Conservation (phyloP, 768 basidiomycete species). For the Hericium rajendrae region DNA sequence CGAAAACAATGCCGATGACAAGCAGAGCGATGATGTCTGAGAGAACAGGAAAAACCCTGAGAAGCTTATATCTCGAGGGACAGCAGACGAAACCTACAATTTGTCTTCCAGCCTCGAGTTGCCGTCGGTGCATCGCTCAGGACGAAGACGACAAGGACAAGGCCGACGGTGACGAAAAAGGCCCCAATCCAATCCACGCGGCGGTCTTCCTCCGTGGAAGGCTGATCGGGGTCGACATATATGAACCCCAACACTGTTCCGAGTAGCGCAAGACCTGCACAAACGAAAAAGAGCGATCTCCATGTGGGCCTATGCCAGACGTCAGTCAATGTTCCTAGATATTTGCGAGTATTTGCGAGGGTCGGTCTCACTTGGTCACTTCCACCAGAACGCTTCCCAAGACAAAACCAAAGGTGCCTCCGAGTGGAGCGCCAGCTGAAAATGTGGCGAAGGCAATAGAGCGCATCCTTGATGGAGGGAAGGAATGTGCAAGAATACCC, state of each 20-base stretch:
- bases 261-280: slow-evolving; percentile 44
- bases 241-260: slow-evolving; percentile 43
- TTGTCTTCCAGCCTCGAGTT: slow-evolving; percentile 52
- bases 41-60: not conserved
- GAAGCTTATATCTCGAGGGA: slow-evolving; percentile 13
- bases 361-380: not conserved
- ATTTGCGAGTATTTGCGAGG: not conserved
- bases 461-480: slow-evolving; percentile 58
- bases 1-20: slow-evolving; percentile 46
- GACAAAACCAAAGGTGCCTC: slow-evolving; percentile 59
- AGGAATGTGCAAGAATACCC: slow-evolving; percentile 75
- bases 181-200: slow-evolving; percentile 77
- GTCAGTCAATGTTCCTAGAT: not conserved
- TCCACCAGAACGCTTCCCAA: slow-evolving; percentile 62
- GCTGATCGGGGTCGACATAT: slow-evolving; percentile 51
- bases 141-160: slow-evolving; percentile 65
- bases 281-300: slow-evolving; percentile 57
- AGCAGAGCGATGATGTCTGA: slow-evolving; percentile 66
- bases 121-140: slow-evolving; percentile 60
- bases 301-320: slow-evolving; percentile 33
- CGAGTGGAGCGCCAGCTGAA: slow-evolving; percentile 76
- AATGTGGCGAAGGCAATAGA: slow-evolving; percentile 78
- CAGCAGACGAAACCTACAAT: not conserved
- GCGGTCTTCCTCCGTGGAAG: slow-evolving; percentile 21
- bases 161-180: slow-evolving; percentile 48